Base-by-base conservation (phyloP, 768 basidiomycete species). In the Termitomyces sp. region DNA sequence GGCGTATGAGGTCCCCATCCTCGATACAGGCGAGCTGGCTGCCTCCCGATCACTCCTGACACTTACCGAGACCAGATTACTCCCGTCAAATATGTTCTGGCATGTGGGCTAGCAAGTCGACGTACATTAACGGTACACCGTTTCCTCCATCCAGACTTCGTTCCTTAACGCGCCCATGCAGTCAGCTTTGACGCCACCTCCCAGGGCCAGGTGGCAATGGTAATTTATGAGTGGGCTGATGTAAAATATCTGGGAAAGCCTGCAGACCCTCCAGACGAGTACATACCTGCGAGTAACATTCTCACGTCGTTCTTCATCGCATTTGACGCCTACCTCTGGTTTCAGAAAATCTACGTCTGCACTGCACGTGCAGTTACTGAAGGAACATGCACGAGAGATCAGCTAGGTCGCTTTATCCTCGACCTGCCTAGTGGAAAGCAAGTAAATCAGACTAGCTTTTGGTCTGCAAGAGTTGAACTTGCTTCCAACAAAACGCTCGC, bases 221-320 rank as follows among this genome's bases (percentile, higher is more conserved):
- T 96, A 53, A 85, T 99, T 23, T 99, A 98, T 66, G 96, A 98
- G 73, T 99, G 95, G 95, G 69, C 78, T 29, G 97, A 99, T 67
- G 86, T 86, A 52, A 73, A 78, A 45, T 95, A 91, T 68, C 79
- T 99, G 3, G 97, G 97, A 34, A 85, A 81, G 68, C 73, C 78
- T 45, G 84, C 85, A 31, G 83, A 84, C 5, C 59, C 71, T 32
- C 71, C 68, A 5, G 78, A 84, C 60, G 79, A 83, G 38, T 74
- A 76, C 54, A 66, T 87, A 49, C 89, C 89, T 61, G 89, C 94
- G 71, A 82, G 86, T 37, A 31, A 32, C 5, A 31, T 17, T 56
- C 23, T 10, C 19, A n/a, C 12, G 5, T n/a, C 25, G 7, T 44
- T 29, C 14, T 37, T 35, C 5, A 21, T 3, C 11, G 9, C 45